A percentile compares a stretch with the other conserved stretches of the same genome.
phyloP scores from a whole-genome alignment of 805 yeast genomes.

The Saccharomycopsis fodiens region DNA sequence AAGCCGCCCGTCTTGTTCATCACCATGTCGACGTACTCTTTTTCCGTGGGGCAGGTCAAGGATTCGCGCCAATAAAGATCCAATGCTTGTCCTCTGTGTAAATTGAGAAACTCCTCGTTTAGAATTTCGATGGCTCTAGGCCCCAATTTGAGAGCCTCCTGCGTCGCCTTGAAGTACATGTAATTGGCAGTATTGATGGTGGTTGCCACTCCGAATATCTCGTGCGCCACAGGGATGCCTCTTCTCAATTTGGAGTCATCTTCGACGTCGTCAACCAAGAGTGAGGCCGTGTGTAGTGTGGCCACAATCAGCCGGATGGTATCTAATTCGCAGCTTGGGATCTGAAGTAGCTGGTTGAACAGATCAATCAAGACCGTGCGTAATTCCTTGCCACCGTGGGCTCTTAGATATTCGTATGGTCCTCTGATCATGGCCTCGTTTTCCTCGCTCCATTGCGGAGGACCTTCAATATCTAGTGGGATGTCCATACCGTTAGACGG shows the following conservation, averaged over 20 bases:
- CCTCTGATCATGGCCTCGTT: conserved; percentile 27
- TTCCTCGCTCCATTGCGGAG: conserved; percentile 26
- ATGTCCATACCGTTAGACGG: too few relatives aligned
- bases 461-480: conserved; percentile 5
- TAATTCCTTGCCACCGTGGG: conserved; percentile 50
- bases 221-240: conserved; percentile 75
- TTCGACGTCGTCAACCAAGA: conserved; percentile 82
- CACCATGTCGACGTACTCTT: conserved; percentile 72
- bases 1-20: conserved; percentile 86
- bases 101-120: conserved; percentile 66
- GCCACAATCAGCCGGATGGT: conserved; percentile 44
- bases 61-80: conserved; percentile 86
- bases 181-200: conserved; percentile 80
- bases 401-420: conserved; percentile 45
- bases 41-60: conserved; percentile 46
- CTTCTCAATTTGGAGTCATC: conserved; percentile 66
- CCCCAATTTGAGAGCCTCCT: conserved; percentile 34
- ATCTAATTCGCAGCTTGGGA: conserved; percentile 32
- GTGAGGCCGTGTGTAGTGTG: conserved; percentile 56
- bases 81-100: conserved; percentile 86
- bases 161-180: conserved; percentile 70
- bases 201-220: conserved; percentile 66
- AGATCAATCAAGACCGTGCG: conserved; percentile 41
- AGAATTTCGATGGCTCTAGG: conserved; percentile 34
- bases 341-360: conserved; percentile 44